Evolutionary conservation across 371 early-diverging fungal genomes (phyloP).

Genomic region (Conidiobolus incongruus): DNA sequence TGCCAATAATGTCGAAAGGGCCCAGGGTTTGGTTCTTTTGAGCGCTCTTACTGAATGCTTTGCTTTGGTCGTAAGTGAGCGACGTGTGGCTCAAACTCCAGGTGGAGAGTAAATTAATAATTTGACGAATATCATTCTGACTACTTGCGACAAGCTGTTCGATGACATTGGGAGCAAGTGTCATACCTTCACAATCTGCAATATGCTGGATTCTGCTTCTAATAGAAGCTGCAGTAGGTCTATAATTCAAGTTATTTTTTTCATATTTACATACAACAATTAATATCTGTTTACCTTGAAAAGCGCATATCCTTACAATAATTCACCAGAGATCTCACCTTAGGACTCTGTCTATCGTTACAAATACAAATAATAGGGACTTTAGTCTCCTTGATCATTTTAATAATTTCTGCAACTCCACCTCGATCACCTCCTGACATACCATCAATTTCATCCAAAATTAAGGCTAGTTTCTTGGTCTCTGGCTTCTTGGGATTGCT

Average conservation of each 20-base stretch:
- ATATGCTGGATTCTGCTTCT: slow-evolving; percentile 63
- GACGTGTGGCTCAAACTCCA: slow-evolving; percentile 37
- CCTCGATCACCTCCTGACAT: slow-evolving; percentile 99
- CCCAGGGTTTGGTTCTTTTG: slow-evolving; percentile 62
- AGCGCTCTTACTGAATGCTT: slow-evolving; percentile 15
- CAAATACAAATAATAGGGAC: slow-evolving; percentile 98
- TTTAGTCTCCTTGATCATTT: slow-evolving; percentile 75
- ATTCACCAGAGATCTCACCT: slow-evolving; percentile 73
- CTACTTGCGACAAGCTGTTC: slow-evolving; percentile 69
- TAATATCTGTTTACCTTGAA: slow-evolving; percentile 27
- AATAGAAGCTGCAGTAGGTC: slow-evolving; percentile 31
- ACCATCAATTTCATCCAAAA: slow-evolving; percentile 99
- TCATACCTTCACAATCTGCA: slow-evolving; percentile 54
- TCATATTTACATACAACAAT: background rate
- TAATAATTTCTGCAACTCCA: slow-evolving; percentile 80
- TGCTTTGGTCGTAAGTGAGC: slow-evolving; percentile 67
- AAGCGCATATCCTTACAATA: slow-evolving; percentile 83
- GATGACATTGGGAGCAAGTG: slow-evolving; percentile 57
- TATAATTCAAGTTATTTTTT: background rate
- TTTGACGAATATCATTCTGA: slow-evolving; percentile 94
- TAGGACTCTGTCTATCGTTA: slow-evolving; percentile 84
- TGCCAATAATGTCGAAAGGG: slow-evolving; percentile 68
- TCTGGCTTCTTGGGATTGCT: background rate
- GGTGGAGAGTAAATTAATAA: slow-evolving; percentile 84
- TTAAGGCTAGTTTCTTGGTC: slow-evolving; percentile 23